phyloP scores from a whole-genome alignment of 805 yeast genomes.

The Nakazawaea populi region DNA sequence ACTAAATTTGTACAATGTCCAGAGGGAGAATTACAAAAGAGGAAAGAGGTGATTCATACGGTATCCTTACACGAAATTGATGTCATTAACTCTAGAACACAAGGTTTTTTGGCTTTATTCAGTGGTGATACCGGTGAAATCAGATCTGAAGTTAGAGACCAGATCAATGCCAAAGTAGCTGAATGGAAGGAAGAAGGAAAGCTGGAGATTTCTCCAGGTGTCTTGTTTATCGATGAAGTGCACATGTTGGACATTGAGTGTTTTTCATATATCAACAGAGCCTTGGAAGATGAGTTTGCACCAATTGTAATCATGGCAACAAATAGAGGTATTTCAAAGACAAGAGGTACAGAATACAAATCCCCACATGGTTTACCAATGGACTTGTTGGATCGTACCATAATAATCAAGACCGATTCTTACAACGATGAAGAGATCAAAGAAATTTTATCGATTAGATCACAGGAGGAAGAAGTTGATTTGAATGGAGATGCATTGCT shows the following conservation, averaged over 20 bases:
- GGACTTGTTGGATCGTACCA: slow-evolving; percentile 89
- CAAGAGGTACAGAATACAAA: slow-evolving; percentile 89
- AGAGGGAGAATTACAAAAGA: slow-evolving; percentile 95
- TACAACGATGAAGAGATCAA: slow-evolving; percentile 81
- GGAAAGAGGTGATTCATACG: slow-evolving; percentile 94
- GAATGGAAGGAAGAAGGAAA: slow-evolving; percentile 99
- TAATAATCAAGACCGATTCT: slow-evolving; percentile 80
- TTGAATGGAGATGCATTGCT: slow-evolving; percentile 78
- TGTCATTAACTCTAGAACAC: slow-evolving; percentile 95
- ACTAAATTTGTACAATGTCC: slow-evolving; percentile 98
- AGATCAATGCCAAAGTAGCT: slow-evolving; percentile 92
- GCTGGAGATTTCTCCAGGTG: slow-evolving; percentile 97
- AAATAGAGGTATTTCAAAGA: slow-evolving; percentile 88
- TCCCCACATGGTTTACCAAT: slow-evolving; percentile 98
- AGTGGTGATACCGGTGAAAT: slow-evolving; percentile 98
- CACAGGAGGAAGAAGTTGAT: slow-evolving; percentile 91
- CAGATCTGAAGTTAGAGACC: slow-evolving; percentile 90
- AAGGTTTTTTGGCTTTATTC: slow-evolving; percentile 92
- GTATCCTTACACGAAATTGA: slow-evolving; percentile 98
- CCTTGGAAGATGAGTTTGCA: slow-evolving; percentile 92
- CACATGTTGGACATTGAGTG: slow-evolving; percentile 98
- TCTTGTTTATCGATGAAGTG: slow-evolving; percentile 94
- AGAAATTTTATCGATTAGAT: slow-evolving; percentile 81
- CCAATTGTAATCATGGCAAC: slow-evolving; percentile 99
- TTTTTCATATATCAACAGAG: slow-evolving; percentile 92